Evolutionary conservation across 345 rosid genomes (phyloP), one percentile per base, ranked within the genome.

Genomic region (Schrenkiella parvula): DNA sequence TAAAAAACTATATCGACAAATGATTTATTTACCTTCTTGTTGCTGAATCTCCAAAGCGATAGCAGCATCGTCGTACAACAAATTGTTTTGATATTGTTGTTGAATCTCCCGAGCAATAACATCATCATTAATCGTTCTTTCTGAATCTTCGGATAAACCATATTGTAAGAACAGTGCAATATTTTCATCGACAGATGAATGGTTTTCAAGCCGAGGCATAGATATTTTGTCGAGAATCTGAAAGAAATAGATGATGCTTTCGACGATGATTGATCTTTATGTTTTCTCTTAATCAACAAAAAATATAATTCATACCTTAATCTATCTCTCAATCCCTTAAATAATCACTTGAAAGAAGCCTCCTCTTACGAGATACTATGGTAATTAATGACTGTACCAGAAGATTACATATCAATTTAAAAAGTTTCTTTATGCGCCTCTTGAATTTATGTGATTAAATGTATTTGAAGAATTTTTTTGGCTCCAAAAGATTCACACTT

Each of bases 1-100:
- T n/a, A n/a, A n/a, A 4, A 4, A 14, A 2, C 2, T 52, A 52
- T 26, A 26, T 50, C 0, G 15, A 52, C 6, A 52, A 14, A 26
- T 41, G 12, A 38, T 18, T 25, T 56, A 19, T 23, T 2, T 68
- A 75, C 74, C 79, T 75, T 61, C 70, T 68, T 75, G 57, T 61
- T 34, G 32, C 4, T 68, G 59, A 32, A 68, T 62, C 70, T 41
- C 64, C 43, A 52, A 60, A 42, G 68, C 73, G 48, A 73, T 35
- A 46, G 65, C 59, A 15, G 7, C 59, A 56, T 73, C 77, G 13
- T 46, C 35, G 32, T 14, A 26, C 5, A 19, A 8, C 13, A 59
- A 6, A 25, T 6, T 41, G 17, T 61, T 37, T 23, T 21, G 34
- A 51, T 38, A 21, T 41, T 42, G 23, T 22, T n/a, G 53, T 29